Evolutionary conservation across 2,329 filamentous ascomycete genomes (phyloP), one percentile per base, ranked within the genome.

Genomic region (Rhexocercosporidium sp.): DNA sequence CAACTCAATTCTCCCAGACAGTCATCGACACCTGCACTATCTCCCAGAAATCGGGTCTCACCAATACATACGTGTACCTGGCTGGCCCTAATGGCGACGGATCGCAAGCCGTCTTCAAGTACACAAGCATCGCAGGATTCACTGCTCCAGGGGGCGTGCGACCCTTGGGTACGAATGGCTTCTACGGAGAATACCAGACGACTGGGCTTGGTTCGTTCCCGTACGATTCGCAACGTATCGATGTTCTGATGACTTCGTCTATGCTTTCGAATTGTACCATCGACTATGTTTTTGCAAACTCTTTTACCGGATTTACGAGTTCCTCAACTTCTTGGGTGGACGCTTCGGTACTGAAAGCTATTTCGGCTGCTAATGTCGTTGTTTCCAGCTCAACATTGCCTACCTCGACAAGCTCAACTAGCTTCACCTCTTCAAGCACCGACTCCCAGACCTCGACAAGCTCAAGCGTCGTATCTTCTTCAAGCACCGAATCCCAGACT

Each of bases 21-120:
- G 78, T 82, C 0, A 75, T 83, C 22, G 81, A 83, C 64, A 78
- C 76, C 7, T 79, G 78, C 44, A 74, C 75, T 1, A 74, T 83
- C 14, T 69, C 75, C 11, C 78, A 79, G 44, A 75, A 79, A 66
- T 27, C 72, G 0, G 76, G 77, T 22, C 74, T 68, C 1, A 73
- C 75, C 5, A 82, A 80, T 54, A 78, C 72, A 27, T 78, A 79
- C 20, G 80, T 83, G 11, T 83, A 76, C 62, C 69, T 84, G 16
- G 80, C 80, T 0, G 77, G 81, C 5, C 79, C 80, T 0, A 82
- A 82, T 51, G 79, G 75, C 1, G 74, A 72, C 3, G 81, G 81
- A 20, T 78, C 81, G 0, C 77, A 79, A 1, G 81, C 75, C 1
- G 72, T 84, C 1, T 84, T 77, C 68, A 78, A 81, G 7, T 78